phyloP scores from a whole-genome alignment of 2,329 filamentous ascomycete species.

The Monosporascus sp. region DNA sequence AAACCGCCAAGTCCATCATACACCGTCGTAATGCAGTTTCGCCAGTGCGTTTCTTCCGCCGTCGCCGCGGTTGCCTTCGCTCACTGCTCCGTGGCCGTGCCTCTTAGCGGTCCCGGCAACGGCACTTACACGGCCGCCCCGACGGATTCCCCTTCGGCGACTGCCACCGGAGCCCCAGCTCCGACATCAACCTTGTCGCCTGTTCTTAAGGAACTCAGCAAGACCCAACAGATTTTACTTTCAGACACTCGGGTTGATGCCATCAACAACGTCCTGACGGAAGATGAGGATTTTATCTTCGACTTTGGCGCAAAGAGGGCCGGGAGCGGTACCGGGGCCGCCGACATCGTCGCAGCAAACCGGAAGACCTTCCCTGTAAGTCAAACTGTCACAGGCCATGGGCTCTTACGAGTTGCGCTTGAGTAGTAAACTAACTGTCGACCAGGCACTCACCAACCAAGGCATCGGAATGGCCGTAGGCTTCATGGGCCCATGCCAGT shows the following conservation, averaged over 20 bases:
- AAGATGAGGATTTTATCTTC: slow-evolving; percentile 43
- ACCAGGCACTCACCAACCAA: slow-evolving; percentile 43
- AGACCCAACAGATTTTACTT: slow-evolving; percentile 33
- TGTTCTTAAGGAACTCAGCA: slow-evolving; percentile 20
- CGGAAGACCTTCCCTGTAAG: slow-evolving; percentile 46
- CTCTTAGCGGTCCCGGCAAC: slow-evolving; percentile 11
- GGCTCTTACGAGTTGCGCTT: neutral
- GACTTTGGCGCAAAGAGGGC: slow-evolving; percentile 34
- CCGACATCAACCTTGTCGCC: slow-evolving; percentile 8
- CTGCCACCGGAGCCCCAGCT: slow-evolving; percentile 3
- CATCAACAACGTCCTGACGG: slow-evolving; percentile 35
- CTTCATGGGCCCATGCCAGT: slow-evolving; percentile 46
- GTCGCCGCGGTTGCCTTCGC: slow-evolving; percentile 35
- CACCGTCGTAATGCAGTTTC: slow-evolving; percentile 25
- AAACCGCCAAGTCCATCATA: slow-evolving; percentile 3
- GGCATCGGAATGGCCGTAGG: slow-evolving; percentile 47
- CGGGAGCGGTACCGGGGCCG: slow-evolving; percentile 30
- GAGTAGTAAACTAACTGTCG: neutral
- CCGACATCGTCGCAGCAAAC: slow-evolving; percentile 47
- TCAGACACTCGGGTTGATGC: slow-evolving; percentile 39
- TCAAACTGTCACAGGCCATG: neutral
- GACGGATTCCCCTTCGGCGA: slow-evolving; percentile 1
- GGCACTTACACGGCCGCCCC: neutral
- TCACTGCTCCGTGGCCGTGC: slow-evolving; percentile 27
- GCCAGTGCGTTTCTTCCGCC: slow-evolving; percentile 20